phyloP scores from a whole-genome alignment of 345 rosid species.

The Dipteronia dyeriana region DNA sequence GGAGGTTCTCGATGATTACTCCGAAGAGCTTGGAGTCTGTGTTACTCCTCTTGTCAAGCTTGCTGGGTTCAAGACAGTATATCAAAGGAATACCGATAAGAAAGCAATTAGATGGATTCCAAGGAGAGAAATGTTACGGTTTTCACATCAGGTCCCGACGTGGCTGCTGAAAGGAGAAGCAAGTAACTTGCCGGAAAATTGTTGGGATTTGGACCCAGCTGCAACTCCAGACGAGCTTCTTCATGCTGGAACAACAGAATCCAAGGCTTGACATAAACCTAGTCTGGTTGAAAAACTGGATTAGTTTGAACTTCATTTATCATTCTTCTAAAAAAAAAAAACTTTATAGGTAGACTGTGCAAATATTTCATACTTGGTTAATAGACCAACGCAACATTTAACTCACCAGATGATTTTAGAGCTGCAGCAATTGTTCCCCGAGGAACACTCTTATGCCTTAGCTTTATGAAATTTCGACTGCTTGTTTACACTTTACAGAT shows the following conservation, averaged over 20 bases:
- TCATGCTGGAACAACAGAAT: slow-evolving; percentile 48
- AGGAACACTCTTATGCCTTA: slow-evolving; percentile 23
- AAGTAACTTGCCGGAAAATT: slow-evolving; percentile 59
- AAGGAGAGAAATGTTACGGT: slow-evolving; percentile 84
- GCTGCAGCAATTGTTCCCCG: slow-evolving; percentile 28
- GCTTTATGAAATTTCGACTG: slow-evolving; percentile 37
- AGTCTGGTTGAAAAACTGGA: slow-evolving; percentile 26
- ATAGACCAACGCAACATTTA: slow-evolving; percentile 44
- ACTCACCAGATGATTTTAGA: slow-evolving; percentile 44
- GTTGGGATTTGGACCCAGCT: slow-evolving; percentile 98
- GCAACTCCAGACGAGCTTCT: slow-evolving; percentile 97
- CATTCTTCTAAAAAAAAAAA: slow-evolving; percentile 47
- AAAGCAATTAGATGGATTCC: slow-evolving; percentile 84
- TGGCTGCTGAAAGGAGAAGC: slow-evolving; percentile 74
- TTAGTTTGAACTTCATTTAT: slow-evolving; percentile 38
- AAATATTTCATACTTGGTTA: slow-evolving; percentile 54
- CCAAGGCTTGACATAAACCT: slow-evolving; percentile 34
- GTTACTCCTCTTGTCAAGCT: slow-evolving; percentile 73
- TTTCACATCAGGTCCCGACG: slow-evolving; percentile 93
- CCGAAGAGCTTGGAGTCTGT: slow-evolving; percentile 90
- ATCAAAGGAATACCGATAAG: slow-evolving; percentile 55
- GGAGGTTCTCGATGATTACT: slow-evolving; percentile 86
- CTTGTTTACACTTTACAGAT: slow-evolving; percentile 16
- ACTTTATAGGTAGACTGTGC: slow-evolving; percentile 59
- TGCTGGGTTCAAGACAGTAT: slow-evolving; percentile 87